phyloP scores from a whole-genome alignment of 2,329 filamentous ascomycete genomes.

The Mollisia scopiformis region DNA sequence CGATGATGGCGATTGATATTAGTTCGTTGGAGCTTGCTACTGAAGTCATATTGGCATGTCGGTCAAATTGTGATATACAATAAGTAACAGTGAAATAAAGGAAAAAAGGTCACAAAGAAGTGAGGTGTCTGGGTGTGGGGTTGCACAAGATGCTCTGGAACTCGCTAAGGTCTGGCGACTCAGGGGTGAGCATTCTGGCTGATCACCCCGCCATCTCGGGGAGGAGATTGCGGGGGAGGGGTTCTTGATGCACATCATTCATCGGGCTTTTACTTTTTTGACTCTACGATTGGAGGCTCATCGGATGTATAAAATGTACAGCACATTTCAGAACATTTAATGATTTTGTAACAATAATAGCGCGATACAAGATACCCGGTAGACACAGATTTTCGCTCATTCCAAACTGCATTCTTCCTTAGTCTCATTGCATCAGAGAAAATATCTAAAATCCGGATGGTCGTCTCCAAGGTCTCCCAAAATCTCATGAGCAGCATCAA shows the following conservation, averaged over 20 bases:
- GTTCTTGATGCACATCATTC: neutral
- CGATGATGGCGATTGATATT: constrained; percentile 54
- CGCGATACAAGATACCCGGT: too few species aligned
- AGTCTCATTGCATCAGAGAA: neutral
- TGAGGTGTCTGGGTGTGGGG: neutral
- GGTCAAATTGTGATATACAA: neutral
- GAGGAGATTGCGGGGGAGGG: neutral
- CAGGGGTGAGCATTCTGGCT: neutral
- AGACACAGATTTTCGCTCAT: too few species aligned
- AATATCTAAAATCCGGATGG: constrained; percentile 13
- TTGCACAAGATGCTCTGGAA: neutral
- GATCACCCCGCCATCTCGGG: neutral
- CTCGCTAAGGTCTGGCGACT: neutral
- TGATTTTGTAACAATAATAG: too few species aligned
- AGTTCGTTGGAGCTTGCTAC: constrained; percentile 2
- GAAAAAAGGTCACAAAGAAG: neutral
- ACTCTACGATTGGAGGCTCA: too few species aligned
- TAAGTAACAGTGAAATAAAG: neutral
- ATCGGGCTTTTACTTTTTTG: too few species aligned
- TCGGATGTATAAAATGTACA: too few species aligned
- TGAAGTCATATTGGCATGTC: neutral
- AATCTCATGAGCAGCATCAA: neutral
- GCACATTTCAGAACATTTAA: too few species aligned
- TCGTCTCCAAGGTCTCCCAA: constrained; percentile 8
- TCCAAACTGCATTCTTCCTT: neutral